Conservation (phyloP, 768 basidiomycete species). For the Suillus tomentosus region DNA sequence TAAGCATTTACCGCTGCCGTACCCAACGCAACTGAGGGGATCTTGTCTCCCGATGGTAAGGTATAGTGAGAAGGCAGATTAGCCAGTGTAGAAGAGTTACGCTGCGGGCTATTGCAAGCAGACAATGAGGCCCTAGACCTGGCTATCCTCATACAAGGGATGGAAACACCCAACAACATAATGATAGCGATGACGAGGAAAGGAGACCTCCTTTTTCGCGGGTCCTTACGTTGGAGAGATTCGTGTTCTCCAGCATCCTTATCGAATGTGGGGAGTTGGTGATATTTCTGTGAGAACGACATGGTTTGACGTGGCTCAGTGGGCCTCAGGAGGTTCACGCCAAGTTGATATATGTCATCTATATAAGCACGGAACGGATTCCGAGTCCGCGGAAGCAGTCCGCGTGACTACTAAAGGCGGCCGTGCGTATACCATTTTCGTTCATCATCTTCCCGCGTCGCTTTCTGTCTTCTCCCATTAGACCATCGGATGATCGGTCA, state of each 20-base stretch:
- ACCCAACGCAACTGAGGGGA: constrained; percentile 71
- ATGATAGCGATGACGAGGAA: constrained; percentile 23
- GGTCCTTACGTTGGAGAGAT: background rate
- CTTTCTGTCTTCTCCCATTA: too few relatives aligned
- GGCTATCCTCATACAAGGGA: constrained; percentile 23
- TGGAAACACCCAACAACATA: constrained; percentile 25
- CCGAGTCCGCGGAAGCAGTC: too few relatives aligned
- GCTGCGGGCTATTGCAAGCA: constrained; percentile 22
- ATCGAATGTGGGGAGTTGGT: constrained; percentile 27
- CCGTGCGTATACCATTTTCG: too few relatives aligned
- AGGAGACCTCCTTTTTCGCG: constrained; percentile 25
- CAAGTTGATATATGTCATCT: background rate
- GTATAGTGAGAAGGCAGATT: constrained; percentile 50
- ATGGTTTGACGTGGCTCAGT: constrained; percentile 13
- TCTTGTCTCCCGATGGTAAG: constrained; percentile 66
- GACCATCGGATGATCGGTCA: too few relatives aligned
- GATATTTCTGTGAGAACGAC: constrained; percentile 27
- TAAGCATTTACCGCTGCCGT: constrained; percentile 12
- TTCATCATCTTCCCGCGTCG: too few relatives aligned
- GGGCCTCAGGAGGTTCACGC: background rate
- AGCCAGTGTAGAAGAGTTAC: constrained; percentile 24
- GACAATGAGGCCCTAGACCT: constrained; percentile 24
- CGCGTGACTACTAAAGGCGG: too few relatives aligned
- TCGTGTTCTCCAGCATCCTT: constrained; percentile 13
- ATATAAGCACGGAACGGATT: too few relatives aligned